Evolutionary conservation across 2,329 filamentous ascomycete species (phyloP), one percentile per base, ranked within the genome.

Genomic region (Epichloe aotearoae): DNA sequence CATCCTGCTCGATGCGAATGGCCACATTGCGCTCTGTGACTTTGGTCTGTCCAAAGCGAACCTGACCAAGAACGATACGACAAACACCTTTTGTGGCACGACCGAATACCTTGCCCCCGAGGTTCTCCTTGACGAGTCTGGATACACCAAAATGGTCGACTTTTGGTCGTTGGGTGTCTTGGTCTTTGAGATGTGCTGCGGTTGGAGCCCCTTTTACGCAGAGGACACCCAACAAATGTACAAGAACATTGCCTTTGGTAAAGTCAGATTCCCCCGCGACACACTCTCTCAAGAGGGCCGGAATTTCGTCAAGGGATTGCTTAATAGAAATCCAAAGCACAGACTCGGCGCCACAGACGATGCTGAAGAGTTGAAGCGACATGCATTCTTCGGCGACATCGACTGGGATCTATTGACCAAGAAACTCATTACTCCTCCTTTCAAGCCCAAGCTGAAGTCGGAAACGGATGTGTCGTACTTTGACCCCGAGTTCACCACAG

Each of bases 191-290:
- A 98, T 98, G 93, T 98, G 93, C 73, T 98, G 93, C 61, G 93
- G 93, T 36, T 98, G 93, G 93, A 96, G 89, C 61, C 93, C 93
- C 0, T 98, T 98, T 70, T 98, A 97, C 61, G 93, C 93, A 51
- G 93, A 98, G 63, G 93, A 98, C 64, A 98, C 93, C 0, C 93
- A 98, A 69, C 93, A 98, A 67, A 98, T 98, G 93, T 98, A 98
- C 75, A 98, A 98, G 75, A 98, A 98, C 72, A 98, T 98, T 65
- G 93, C 93, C 0, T 98, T 98, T 63, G 93, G 93, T 64, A 98
- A 98, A 66, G 93, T 98, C 52, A 80, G 93, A 54, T 98, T 98
- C 67, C 93, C 7, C 7, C 81, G 90, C 57, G 93, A 98, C 66
- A 95, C 93, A 1, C 73, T 98, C 34, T 96, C 89, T 54, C 85